These are phyloP conservation scores for Cryptosporidium andersoni DNA, from an alignment of 169 alveolate species.

Conservation along the genomic window DNA sequence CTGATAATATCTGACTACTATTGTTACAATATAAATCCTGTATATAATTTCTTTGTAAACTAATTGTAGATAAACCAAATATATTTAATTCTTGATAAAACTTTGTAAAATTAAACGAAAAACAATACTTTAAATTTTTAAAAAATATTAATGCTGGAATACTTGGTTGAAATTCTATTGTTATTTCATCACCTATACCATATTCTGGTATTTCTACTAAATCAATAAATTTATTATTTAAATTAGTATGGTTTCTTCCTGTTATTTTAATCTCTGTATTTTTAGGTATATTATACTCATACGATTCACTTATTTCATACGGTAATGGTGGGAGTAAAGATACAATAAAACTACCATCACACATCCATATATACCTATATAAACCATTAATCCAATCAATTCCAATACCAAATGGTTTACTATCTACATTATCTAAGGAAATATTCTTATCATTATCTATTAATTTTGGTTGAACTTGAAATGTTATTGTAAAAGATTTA, in stretches of 20 bases:
- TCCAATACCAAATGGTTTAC: slow-evolving; percentile 31
- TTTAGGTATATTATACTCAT: slow-evolving; percentile 43
- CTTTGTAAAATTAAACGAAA: slow-evolving; percentile 82
- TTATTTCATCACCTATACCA: slow-evolving; percentile 74
- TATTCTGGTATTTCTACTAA: slow-evolving; percentile 57
- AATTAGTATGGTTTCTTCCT: not conserved
- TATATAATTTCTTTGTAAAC: not conserved
- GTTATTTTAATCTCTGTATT: slow-evolving; percentile 30
- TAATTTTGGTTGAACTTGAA: not conserved
- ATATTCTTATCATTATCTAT: not conserved
- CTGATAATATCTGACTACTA: not conserved
- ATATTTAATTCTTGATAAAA: slow-evolving; percentile 76
- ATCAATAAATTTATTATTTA: not conserved
- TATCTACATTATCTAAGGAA: not conserved
- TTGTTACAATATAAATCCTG: not conserved
- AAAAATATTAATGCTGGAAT: slow-evolving; percentile 81
- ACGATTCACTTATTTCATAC: slow-evolving; percentile 40
- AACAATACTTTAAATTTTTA: slow-evolving; percentile 76
- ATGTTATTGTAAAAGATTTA: slow-evolving; percentile 31
- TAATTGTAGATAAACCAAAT: not conserved
- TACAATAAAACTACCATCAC: slow-evolving; percentile 55
- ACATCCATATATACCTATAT: slow-evolving; percentile 40
- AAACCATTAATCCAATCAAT: slow-evolving; percentile 67
- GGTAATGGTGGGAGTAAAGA: slow-evolving; percentile 57
- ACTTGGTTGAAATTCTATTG: slow-evolving; percentile 83